A percentile compares a stretch with the other conserved stretches of the same genome.
Evolutionary conservation across 129 eudicot species (phyloP).

Genomic region (Oenanthe sinensis): DNA sequence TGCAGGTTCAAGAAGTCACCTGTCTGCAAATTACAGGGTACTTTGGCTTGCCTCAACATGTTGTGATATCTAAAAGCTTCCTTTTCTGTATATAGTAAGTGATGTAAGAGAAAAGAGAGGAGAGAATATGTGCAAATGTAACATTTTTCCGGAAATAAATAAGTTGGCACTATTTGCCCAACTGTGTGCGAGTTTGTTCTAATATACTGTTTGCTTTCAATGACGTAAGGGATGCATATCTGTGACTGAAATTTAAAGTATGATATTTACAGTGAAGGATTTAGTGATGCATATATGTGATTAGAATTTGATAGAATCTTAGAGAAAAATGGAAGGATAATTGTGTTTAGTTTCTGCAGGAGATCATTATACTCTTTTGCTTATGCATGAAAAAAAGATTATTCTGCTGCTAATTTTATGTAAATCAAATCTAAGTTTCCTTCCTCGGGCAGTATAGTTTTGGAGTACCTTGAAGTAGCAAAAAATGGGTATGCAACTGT

Average conservation of each 20-base stretch:
- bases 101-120: conserved; percentile 15
- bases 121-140: conserved; percentile 17
- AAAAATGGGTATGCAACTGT: too few species aligned
- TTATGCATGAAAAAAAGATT: too few species aligned
- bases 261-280: not conserved
- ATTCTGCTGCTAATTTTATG: too few species aligned
- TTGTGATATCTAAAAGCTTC: conserved; percentile 8
- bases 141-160: conserved; percentile 9
- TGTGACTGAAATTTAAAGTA: not conserved
- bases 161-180: not conserved
- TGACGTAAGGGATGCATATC: not conserved
- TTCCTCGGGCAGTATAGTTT: too few species aligned
- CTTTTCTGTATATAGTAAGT: conserved; percentile 25
- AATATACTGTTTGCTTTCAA: not conserved
- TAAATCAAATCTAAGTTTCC: too few species aligned
- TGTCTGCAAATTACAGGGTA: conserved; percentile 6
- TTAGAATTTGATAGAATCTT: not conserved
- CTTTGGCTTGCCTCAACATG: not conserved
- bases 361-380: too few species aligned
- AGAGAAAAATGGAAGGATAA: too few species aligned
- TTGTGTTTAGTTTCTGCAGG: too few species aligned
- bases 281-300: not conserved
- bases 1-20: conserved; percentile 3
- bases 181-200: not conserved
- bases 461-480: too few species aligned